Percentiles rank a stretch among this genome's conserved stretches.
Evolutionary conservation across 2,329 filamentous ascomycete species (phyloP).

Genomic region (Aureobasidium musti): DNA sequence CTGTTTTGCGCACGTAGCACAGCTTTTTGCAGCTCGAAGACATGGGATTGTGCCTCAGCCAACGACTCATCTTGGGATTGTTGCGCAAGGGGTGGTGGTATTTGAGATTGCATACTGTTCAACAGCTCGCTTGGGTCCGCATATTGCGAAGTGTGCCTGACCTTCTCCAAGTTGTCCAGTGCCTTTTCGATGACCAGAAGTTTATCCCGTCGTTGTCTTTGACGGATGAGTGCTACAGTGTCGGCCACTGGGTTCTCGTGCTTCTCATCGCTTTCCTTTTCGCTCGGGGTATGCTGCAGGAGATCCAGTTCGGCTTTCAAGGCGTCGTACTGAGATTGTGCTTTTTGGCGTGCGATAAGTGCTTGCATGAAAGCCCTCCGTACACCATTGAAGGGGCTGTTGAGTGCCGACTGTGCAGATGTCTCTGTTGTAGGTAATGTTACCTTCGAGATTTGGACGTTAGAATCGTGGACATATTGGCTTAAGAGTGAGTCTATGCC

Average conservation of each 20-base stretch:
- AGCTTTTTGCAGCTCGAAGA: conserved; percentile 30
- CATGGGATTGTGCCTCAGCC: conserved; percentile 8
- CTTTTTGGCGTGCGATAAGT: conserved; percentile 25
- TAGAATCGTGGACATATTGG: conserved; percentile 2
- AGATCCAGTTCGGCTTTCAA: conserved; percentile 7
- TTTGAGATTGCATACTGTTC: conserved; percentile 5
- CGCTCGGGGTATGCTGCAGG: not conserved
- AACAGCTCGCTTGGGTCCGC: conserved; percentile 3
- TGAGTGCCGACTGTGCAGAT: not conserved
- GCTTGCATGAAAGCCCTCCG: conserved; percentile 20
- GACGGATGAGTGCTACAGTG: conserved; percentile 7
- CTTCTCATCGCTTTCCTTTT: not conserved
- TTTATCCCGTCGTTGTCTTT: conserved; percentile 23
- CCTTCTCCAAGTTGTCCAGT: conserved; percentile 20
- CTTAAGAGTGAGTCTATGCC: conserved; percentile 8
- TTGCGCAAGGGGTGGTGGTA: conserved; percentile 1
- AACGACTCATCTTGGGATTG: conserved; percentile 4
- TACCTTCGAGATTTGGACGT: not conserved
- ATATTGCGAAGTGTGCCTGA: conserved; percentile 18
- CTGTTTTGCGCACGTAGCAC: conserved; percentile 25
- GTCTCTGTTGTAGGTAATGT: not conserved
- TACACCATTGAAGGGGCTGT: conserved; percentile 19
- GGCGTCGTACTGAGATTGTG: conserved; percentile 2
- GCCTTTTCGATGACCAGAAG: conserved; percentile 12
- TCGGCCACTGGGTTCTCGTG: not conserved